Percentiles rank a stretch among this genome's conserved stretches.
Evolutionary conservation across 225 moss, liverwort and hornwort genomes (phyloP).

Genomic region (Physcomitrellopsis africana): DNA sequence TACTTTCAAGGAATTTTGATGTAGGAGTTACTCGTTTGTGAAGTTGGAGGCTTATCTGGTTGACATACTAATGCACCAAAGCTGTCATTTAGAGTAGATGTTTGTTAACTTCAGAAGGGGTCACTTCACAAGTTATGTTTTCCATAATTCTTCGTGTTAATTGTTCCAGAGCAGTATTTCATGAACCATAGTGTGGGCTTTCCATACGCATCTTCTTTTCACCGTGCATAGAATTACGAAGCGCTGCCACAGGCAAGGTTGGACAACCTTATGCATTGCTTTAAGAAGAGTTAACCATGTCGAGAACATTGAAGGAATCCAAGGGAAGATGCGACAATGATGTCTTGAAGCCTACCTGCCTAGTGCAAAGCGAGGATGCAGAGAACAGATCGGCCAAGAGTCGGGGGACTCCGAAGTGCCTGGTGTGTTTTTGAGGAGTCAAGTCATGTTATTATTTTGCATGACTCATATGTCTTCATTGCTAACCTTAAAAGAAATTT

Average conservation of each 20-base stretch:
- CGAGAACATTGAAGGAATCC: constrained; percentile 26
- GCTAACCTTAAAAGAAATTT: not conserved
- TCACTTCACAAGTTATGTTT: not conserved
- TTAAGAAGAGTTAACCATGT: constrained; percentile 26
- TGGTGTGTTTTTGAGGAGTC: constrained; percentile 7
- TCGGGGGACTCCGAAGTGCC: not conserved
- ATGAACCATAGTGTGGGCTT: not conserved
- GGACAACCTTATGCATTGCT: not conserved
- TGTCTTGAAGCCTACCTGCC: constrained; percentile 23
- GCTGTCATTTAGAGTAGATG: not conserved
- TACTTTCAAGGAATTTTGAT: not conserved
- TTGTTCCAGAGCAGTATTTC: constrained; percentile 5
- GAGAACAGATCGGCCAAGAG: not conserved
- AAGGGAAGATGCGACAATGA: constrained; percentile 24
- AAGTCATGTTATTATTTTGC: not conserved
- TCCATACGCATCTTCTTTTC: not conserved
- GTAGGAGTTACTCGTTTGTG: not conserved
- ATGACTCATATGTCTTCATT: not conserved
- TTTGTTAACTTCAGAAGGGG: not conserved
- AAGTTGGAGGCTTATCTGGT: not conserved
- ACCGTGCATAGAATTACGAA: not conserved
- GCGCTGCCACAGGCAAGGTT: not conserved
- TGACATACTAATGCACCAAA: not conserved
- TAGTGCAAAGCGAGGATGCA: not conserved
- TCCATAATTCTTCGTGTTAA: not conserved